These are phyloP conservation scores for Solanum acaule DNA, from an alignment of 257 asterid genomes.

Conservation along the genomic window DNA sequence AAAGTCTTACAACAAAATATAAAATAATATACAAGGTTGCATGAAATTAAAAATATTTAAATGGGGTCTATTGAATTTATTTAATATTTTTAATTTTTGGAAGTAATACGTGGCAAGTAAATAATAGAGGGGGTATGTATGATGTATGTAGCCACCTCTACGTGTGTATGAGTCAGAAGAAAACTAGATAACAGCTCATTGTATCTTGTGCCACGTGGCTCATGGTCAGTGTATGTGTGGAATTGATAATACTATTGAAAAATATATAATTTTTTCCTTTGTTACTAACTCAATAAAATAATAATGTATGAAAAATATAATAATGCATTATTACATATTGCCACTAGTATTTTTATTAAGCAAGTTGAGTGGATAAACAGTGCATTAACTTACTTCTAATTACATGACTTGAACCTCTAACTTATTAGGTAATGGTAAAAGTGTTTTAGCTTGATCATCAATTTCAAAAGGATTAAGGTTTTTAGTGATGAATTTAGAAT, in stretches of 20 bases:
- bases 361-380: not conserved
- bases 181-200: not conserved
- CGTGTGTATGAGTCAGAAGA: slow-evolving; percentile 12
- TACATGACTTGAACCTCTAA: not conserved
- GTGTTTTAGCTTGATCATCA: not conserved
- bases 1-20: not conserved
- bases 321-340: not conserved
- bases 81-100: not conserved
- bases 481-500: not conserved
- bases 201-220: not conserved
- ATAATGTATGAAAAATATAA: not conserved
- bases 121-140: not conserved
- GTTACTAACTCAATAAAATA: not conserved
- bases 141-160: not conserved
- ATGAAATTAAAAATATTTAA: not conserved
- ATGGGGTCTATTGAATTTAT: not conserved
- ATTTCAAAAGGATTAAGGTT: too few relatives aligned
- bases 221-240: not conserved
- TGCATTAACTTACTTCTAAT: not conserved
- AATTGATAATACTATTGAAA: not conserved
- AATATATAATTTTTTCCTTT: too few relatives aligned
- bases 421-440: not conserved
- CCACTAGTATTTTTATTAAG: not conserved
- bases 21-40: not conserved
- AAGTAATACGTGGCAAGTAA: not conserved